Percentiles rank a stretch among this genome's conserved stretches.
phyloP scores from a whole-genome alignment of 1,284 basidiomycete species.

The Naganishia sp. region DNA sequence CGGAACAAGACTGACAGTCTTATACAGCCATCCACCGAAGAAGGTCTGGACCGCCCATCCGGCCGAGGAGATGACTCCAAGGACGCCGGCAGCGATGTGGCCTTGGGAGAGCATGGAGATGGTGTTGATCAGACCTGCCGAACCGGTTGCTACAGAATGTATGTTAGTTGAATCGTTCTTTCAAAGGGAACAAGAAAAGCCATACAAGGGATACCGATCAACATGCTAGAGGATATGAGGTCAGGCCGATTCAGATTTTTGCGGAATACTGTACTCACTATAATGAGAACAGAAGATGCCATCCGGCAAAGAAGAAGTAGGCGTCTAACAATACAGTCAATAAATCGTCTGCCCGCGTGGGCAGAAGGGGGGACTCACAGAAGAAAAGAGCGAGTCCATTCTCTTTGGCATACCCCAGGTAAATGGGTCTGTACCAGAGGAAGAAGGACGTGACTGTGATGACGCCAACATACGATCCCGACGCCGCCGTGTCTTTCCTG shows the following conservation, averaged over 20 bases:
- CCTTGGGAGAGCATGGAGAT: slow-evolving; percentile 68
- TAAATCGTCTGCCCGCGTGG: slow-evolving; percentile 38
- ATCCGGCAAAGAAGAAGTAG: slow-evolving; percentile 92
- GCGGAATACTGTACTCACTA: slow-evolving; percentile 48
- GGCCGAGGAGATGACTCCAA: slow-evolving; percentile 75
- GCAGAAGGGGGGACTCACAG: slow-evolving; percentile 41
- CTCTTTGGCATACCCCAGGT: slow-evolving; percentile 95
- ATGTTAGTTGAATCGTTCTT: slow-evolving; percentile 38
- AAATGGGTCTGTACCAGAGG: slow-evolving; percentile 91
- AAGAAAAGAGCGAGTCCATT: slow-evolving; percentile 54
- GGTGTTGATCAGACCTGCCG: slow-evolving; percentile 91
- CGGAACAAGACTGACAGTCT: slow-evolving; percentile 39
- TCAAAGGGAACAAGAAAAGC: slow-evolving; percentile 40
- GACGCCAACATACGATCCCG: slow-evolving; percentile 67
- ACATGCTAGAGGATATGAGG: slow-evolving; percentile 60
- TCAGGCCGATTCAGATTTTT: slow-evolving; percentile 38
- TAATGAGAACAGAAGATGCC: slow-evolving; percentile 84
- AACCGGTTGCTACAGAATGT: slow-evolving; percentile 68
- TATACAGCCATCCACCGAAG: slow-evolving; percentile 51
- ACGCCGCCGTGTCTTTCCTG: slow-evolving; percentile 44
- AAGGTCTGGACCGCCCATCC: slow-evolving; percentile 81
- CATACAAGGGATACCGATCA: slow-evolving; percentile 72
- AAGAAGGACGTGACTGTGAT: slow-evolving; percentile 81
- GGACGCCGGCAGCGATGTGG: slow-evolving; percentile 68
- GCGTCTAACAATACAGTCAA: slow-evolving; percentile 63